Evolutionary conservation across 495 filamentous ascomycete genomes (phyloP), one percentile per base, ranked within the genome.

Genomic region (Aspergillus baeticus): DNA sequence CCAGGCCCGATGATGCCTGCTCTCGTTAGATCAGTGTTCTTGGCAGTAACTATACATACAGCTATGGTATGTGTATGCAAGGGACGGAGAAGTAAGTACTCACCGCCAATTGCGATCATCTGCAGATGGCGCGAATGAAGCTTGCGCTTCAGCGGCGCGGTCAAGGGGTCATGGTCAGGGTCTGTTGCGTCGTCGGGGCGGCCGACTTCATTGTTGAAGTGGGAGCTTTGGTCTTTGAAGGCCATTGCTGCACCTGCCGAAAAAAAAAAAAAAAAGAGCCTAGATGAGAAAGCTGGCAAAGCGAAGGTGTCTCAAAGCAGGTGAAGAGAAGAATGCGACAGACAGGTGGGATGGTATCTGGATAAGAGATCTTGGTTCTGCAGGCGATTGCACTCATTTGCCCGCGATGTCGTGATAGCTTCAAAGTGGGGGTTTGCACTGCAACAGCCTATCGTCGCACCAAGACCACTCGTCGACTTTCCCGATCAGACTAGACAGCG

Each of bases 71-170:
- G 71, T 8, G 81, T 63, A 58, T 78, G 81, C 1, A 81, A 7
- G 35, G 51, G 13, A 51, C 6, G 0, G 26, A 46, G 8, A 23
- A 8, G 26, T 29, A 29, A 8, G 8, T 2, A 10, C 60, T 31
- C 14, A 68, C 65, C 68, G 45, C 85, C 86, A 26, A 88, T 79
- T 2, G 85, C 86, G 72, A 90, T 89, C 84, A 89, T 88, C 63
- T 81, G 80, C 21, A 88, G 60, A 70, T 90, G 86, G 20, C 85
- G 73, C 7, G 79, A 83, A 64, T 87, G 84, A 33, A 89, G 70
- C 44, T 83, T 81, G 17, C 85, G 75, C 56, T 75, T 68, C 50
- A 73, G 58, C 42, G 71, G 71, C 45, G 63, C 66, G 3, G 55
- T 55, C 17, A 66, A 51, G 14, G 64, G 64, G 37, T 73, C 65